phyloP scores from a whole-genome alignment of 2,329 filamentous ascomycete species.

The Coleophoma eucalyptorum region DNA sequence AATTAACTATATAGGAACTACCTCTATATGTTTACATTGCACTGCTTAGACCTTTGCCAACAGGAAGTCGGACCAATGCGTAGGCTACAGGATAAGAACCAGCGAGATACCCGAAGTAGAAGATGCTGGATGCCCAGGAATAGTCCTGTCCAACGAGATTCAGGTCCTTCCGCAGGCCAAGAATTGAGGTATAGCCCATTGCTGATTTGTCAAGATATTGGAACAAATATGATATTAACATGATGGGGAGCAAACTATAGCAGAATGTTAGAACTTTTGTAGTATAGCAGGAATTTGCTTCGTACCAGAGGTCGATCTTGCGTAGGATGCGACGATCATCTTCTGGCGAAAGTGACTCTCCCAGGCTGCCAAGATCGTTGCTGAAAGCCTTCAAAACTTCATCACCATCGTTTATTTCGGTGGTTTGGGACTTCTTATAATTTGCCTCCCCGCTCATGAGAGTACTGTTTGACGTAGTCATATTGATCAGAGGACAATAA shows the following conservation, averaged over 20 bases:
- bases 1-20: not conserved
- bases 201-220: constrained; percentile 3
- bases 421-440: too few species aligned
- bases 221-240: not conserved
- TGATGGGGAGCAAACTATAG: constrained; percentile 1
- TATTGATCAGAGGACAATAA: too few species aligned
- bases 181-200: not conserved
- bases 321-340: constrained; percentile 4
- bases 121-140: not conserved
- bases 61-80: not conserved
- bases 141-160: constrained; percentile 19
- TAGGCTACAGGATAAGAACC: not conserved
- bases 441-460: too few species aligned
- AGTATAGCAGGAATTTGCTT: not conserved
- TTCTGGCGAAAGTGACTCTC: not conserved
- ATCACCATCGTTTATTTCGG: not conserved
- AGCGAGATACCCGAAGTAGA: constrained; percentile 5
- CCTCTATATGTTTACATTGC: not conserved
- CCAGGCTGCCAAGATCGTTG: not conserved
- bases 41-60: not conserved
- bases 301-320: constrained; percentile 3
- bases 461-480: too few species aligned
- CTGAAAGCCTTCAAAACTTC: not conserved
- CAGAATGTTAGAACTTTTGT: not conserved
- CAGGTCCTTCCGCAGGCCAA: constrained; percentile 17